phyloP scores from a whole-genome alignment of 2,329 filamentous ascomycete species.

The Fusarium ramigenum region DNA sequence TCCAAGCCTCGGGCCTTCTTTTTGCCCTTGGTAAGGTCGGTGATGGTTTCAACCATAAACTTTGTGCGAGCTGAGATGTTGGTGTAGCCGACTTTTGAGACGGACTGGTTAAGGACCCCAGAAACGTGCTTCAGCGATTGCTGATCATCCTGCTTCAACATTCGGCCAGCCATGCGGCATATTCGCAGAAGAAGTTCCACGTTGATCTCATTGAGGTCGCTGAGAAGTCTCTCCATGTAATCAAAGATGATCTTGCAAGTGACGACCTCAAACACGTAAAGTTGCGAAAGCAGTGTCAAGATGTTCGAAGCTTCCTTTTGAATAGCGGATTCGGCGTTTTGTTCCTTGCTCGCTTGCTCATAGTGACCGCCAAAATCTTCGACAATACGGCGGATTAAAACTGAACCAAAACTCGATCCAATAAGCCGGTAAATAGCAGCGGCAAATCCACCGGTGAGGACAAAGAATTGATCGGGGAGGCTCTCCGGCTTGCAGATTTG shows the following conservation, averaged over 20 bases:
- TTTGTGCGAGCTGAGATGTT: constrained; percentile 87
- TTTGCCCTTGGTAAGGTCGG: constrained; percentile 93
- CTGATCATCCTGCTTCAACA: constrained; percentile 89
- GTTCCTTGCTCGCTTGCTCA: constrained; percentile 52
- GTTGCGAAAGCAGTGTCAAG: constrained; percentile 81
- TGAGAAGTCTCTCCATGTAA: constrained; percentile 82
- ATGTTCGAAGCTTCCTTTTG: constrained; percentile 70
- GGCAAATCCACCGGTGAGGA: constrained; percentile 89
- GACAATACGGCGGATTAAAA: constrained; percentile 82
- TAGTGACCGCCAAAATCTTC: constrained; percentile 77
- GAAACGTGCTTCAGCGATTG: constrained; percentile 90
- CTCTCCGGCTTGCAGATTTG: constrained; percentile 81
- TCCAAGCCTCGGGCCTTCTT: constrained; percentile 78
- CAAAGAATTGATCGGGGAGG: constrained; percentile 87
- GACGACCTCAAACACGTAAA: constrained; percentile 93
- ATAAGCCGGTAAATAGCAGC: constrained; percentile 87
- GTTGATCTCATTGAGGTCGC: constrained; percentile 81
- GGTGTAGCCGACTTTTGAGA: constrained; percentile 72
- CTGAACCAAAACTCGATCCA: constrained; percentile 89
- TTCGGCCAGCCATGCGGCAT: constrained; percentile 81
- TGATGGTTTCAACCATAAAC: constrained; percentile 98
- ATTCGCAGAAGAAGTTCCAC: constrained; percentile 88
- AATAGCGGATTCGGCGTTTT: constrained; percentile 51
- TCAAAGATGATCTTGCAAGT: constrained; percentile 88
- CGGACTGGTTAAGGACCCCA: constrained; percentile 76